Base-by-base conservation (phyloP, 441 rosid genomes). In the Lepidium campestre region DNA sequence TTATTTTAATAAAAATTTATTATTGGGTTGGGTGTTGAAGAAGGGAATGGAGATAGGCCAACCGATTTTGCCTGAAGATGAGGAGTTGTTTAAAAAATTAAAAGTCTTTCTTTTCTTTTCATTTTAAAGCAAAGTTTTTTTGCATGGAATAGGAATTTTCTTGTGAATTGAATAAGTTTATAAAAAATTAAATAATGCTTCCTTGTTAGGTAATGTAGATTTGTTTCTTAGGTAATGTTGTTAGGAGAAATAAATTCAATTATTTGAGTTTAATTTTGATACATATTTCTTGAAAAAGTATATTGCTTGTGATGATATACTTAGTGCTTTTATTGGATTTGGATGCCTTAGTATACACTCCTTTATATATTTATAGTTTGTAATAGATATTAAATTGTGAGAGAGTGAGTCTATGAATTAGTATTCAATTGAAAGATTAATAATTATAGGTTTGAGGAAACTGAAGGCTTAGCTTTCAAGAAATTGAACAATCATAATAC, bases 41-140 rank as follows among this genome's bases (percentile, higher is more conserved):
- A 67, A 67, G 60, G 55, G 55, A 62, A 67, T 47, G 45, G 76
- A 73, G 70, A 74, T 74, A 68, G 77, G 77, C 77, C 77, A 74
- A 74, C 77, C 70, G 62, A 74, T 67, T 61, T 74, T 73, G 73
- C 69, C 42, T 46, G 53, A 74, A 20, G 54, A 47, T 55, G 60
- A 61, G 73, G 65, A 62, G 73, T 74, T 68, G 70, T 68, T 67
- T 55, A 61, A 57, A 60, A 25, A 42, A 44, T 15, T 57, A 31
- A 14, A 57, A 22, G 31, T 27, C 31, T 27, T 27, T 27, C 7
- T 32, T 3, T 39, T 20, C 0, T 31, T 40, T 60, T 62, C 35
- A 32, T 56, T 56, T 32, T 63, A 25, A 57, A 58, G 20, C 48
- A 57, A 35, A 17, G 39, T 57, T 32, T 49, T 32, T 49, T 57